A percentile compares a stretch with the other conserved stretches of the same genome.
Evolutionary conservation across 768 basidiomycete genomes (phyloP).

Genomic region (Rhodocollybia butyracea): DNA sequence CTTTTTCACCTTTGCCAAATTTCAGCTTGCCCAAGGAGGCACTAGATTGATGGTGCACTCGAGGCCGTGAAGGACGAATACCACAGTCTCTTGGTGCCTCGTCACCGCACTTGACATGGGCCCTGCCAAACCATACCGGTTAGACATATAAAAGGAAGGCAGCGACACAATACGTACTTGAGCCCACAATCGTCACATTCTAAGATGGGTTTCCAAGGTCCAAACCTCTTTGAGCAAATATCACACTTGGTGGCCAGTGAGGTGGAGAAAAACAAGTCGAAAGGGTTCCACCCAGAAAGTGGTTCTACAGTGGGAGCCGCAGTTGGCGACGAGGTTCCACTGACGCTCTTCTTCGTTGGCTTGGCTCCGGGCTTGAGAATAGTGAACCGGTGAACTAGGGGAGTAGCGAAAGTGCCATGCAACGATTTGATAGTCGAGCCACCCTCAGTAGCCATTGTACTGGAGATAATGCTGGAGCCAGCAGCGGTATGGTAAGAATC

Average conservation of each 20-base stretch:
- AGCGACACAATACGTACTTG: conserved; percentile 39
- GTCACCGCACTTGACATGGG: conserved; percentile 89
- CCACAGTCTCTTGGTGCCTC: conserved; percentile 78
- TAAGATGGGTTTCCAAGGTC: conserved; percentile 74
- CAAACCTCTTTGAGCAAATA: conserved; percentile 76
- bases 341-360: conserved; percentile 38
- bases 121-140: conserved; percentile 34
- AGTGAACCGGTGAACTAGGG: conserved; percentile 81
- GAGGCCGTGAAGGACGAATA: conserved; percentile 37
- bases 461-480: conserved; percentile 45
- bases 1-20: not conserved
- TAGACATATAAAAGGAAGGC: conserved; percentile 1
- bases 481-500: conserved; percentile 68
- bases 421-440: conserved; percentile 62
- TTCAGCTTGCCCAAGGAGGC: conserved; percentile 1
- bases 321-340: conserved; percentile 26
- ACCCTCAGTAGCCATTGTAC: conserved; percentile 70
- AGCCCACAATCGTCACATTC: conserved; percentile 90
- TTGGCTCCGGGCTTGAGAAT: conserved; percentile 77
- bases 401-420: conserved; percentile 35
- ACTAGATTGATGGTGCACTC: conserved; percentile 17
- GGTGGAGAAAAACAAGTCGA: conserved; percentile 76
- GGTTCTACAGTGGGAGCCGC: conserved; percentile 12
- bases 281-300: conserved; percentile 62
- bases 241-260: conserved; percentile 77